Evolutionary conservation across 2,329 filamentous ascomycete genomes (phyloP), one percentile per base, ranked within the genome.

Genomic region (Cyphellophora attinorum): DNA sequence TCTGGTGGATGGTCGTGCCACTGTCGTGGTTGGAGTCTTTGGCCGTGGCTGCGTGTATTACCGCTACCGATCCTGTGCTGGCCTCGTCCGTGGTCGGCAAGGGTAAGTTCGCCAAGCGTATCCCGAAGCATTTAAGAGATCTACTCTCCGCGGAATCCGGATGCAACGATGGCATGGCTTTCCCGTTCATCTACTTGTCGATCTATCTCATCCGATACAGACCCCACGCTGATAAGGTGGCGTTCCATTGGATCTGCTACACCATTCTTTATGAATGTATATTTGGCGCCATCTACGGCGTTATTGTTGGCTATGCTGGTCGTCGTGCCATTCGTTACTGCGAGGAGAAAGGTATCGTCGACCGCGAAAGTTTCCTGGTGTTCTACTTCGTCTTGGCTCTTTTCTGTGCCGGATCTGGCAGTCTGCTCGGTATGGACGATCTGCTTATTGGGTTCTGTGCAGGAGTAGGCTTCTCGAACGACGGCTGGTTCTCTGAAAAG

Each of bases 101-200:
- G 65, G 91, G 91, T 52, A 98, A 98, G 61, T 98, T 98, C 52
- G 89, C 91, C 21, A 94, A 94, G 64, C 79, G 91, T 44, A 86
- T 98, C 4, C 91, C 91, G 14, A 96, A 95, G 67, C 91, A 98
- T 77, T 66, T 98, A 63, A 76, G 91, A 69, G 91, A 98, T 62
- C 57, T 98, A 33, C 68, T 98, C 10, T 98, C 91, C 4, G 88
- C 88, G 37, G 91, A 98, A 62, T 98, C 91, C 5, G 91, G 91
- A 18, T 98, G 91, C 64, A 98, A 98, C 70, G 91, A 98, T 58
- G 91, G 91, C 61, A 98, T 98, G 91, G 91, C 91, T 2, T 98
- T 98, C 54, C 91, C 91, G 1, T 98, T 98, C 58, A 76, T 98
- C 51, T 98, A 98, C 56, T 70, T 98, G 18, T 80, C 84, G 1